phyloP scores from a whole-genome alignment of 2,329 filamentous ascomycete species.

The Botrytis fragariae region DNA sequence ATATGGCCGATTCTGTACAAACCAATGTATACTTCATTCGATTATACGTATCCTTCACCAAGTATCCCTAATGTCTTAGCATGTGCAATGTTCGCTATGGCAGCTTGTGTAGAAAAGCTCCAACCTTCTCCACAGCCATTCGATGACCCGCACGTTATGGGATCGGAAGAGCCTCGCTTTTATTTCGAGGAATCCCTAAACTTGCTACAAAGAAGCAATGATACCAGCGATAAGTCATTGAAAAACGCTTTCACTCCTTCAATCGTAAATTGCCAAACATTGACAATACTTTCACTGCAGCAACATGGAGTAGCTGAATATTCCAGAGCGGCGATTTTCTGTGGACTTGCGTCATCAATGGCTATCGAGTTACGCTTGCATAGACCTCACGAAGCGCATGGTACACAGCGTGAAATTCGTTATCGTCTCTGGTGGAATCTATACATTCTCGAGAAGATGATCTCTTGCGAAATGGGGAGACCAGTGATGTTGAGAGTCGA shows the following conservation, averaged over 20 bases:
- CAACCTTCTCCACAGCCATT: conserved; percentile 22
- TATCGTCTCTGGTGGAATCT: conserved; percentile 38
- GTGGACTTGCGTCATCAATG: conserved; percentile 35
- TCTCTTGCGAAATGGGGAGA: conserved; percentile 35
- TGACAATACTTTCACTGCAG: conserved; percentile 34
- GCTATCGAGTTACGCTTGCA: conserved; percentile 36
- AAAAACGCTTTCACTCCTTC: conserved; percentile 31
- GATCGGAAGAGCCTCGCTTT: conserved; percentile 5
- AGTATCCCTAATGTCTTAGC: conserved; percentile 31
- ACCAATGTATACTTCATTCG: conserved; percentile 33
- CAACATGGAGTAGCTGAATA: conserved; percentile 38
- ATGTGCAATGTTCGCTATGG: conserved; percentile 35
- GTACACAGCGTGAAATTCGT: conserved; percentile 32
- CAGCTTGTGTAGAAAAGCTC: conserved; percentile 33
- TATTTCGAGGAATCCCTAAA: conserved; percentile 24
- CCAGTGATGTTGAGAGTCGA: conserved; percentile 33
- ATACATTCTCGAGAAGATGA: conserved; percentile 38
- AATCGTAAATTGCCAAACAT: conserved; percentile 34
- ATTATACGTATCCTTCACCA: conserved; percentile 31
- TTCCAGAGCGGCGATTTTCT: conserved; percentile 33
- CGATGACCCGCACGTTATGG: conserved; percentile 23
- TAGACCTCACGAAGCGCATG: conserved; percentile 27
- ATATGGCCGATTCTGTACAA: conserved; percentile 38
- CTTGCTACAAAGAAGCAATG: conserved; percentile 28
- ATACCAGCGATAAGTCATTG: conserved; percentile 20